Conservation (phyloP, 192 early-diverging fungal genomes). For the Coemansia sp. region DNA sequence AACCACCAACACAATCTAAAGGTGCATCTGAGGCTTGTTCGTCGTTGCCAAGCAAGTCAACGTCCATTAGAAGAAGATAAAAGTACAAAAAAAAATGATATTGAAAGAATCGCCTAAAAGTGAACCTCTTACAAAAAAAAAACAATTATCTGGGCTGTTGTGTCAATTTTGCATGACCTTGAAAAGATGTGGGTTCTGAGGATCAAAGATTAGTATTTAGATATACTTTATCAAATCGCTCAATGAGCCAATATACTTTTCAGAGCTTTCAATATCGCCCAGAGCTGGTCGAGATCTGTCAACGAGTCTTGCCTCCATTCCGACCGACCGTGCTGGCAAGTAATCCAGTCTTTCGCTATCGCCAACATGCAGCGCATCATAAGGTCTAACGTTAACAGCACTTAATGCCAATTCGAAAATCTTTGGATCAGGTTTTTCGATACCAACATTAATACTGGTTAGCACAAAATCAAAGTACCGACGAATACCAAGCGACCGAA, state of each 20-base stretch:
- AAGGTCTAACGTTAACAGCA: conserved; percentile 34
- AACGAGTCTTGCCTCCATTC: conserved; percentile 49
- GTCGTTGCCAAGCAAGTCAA: conserved; percentile 4
- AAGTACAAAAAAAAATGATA: background rate
- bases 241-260: conserved; percentile 25
- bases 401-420: conserved; percentile 61
- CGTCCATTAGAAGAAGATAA: background rate
- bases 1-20: background rate
- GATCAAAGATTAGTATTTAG: conserved; percentile 1
- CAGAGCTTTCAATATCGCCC: background rate
- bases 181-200: background rate
- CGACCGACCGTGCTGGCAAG: conserved; percentile 24
- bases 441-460: conserved; percentile 54
- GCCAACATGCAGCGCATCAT: conserved; percentile 64
- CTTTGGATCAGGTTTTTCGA: conserved; percentile 59
- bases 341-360: conserved; percentile 58
- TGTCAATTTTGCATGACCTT: background rate
- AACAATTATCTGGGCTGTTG: no score
- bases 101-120: background rate
- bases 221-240: conserved; percentile 11
- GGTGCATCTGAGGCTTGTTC: background rate
- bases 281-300: conserved; percentile 4
- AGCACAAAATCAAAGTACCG: conserved; percentile 65
- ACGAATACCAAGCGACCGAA: conserved; percentile 42
- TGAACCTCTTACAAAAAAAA: no score